Conservation (phyloP, 169 alveolate genomes). For the Amoebophrya sp. region DNA sequence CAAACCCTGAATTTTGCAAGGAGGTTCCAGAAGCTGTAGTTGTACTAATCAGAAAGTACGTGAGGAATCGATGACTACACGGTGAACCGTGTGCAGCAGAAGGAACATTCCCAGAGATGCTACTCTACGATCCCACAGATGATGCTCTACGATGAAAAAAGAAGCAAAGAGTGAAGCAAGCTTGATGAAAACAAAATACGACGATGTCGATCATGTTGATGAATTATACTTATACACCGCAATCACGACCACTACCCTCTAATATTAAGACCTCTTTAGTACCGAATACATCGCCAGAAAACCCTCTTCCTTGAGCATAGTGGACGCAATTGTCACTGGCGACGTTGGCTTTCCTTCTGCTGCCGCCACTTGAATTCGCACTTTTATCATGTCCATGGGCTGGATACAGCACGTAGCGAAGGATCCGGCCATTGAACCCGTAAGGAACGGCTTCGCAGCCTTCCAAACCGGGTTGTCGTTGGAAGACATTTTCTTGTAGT, state of each 20-base stretch:
- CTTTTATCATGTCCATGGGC: constrained; percentile 77
- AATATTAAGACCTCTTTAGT: too few species aligned
- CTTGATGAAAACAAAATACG: too few species aligned
- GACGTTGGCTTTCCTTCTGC: constrained; percentile 66
- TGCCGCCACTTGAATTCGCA: constrained; percentile 75
- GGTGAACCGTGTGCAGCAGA: too few species aligned
- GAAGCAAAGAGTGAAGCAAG: too few species aligned
- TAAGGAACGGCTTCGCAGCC: constrained; percentile 61
- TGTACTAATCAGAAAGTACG: too few species aligned
- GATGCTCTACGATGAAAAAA: too few species aligned
- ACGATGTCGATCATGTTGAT: too few species aligned
- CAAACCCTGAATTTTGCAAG: constrained; percentile 72
- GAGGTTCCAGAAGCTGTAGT: constrained; percentile 62
- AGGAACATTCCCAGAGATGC: too few species aligned
- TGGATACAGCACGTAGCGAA: constrained; percentile 74
- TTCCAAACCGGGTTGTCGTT: constrained; percentile 27
- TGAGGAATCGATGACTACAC: too few species aligned
- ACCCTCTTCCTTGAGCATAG: constrained; percentile 55
- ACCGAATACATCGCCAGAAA: constrained; percentile 56
- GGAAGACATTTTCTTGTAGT: neutral
- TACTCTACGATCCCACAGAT: too few species aligned
- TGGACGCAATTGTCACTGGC: constrained; percentile 59
- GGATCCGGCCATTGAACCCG: constrained; percentile 78
- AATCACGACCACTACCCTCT: too few species aligned
- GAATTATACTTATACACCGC: too few species aligned